Evolutionary conservation across 2,329 filamentous ascomycete genomes (phyloP).

Genomic region (Fusarium mexicanum): DNA sequence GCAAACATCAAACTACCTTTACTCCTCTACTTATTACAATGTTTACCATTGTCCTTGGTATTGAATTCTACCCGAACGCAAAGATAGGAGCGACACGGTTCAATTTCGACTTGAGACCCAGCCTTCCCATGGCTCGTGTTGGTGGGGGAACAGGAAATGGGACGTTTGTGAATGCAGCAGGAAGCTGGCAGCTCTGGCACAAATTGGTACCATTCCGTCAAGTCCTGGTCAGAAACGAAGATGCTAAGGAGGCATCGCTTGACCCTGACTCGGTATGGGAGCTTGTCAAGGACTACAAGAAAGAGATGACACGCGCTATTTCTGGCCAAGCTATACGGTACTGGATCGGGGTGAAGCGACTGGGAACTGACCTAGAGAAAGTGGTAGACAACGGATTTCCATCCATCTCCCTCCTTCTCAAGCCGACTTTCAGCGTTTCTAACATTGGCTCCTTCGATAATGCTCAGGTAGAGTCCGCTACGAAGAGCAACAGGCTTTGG

Average conservation of each 20-base stretch:
- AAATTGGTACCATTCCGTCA: neutral
- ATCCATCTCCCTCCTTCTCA: slow-evolving; percentile 9
- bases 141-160: neutral
- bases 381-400: slow-evolving; percentile 10
- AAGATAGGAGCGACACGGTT: slow-evolving; percentile 26
- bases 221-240: neutral
- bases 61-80: slow-evolving; percentile 37
- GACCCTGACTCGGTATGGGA: slow-evolving; percentile 5
- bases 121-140: neutral
- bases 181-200: slow-evolving; percentile 5
- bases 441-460: slow-evolving; percentile 10
- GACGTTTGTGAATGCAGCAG: neutral
- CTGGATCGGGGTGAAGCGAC: slow-evolving; percentile 6
- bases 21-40: slow-evolving; percentile 34
- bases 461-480: rapidly evolving
- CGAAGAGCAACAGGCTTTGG: neutral
- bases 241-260: neutral
- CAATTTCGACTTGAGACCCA: slow-evolving; percentile 12
- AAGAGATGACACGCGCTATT: neutral
- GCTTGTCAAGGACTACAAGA: slow-evolving; percentile 7
- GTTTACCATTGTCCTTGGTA: slow-evolving; percentile 20
- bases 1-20: slow-evolving; percentile 31
- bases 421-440: slow-evolving; percentile 16
- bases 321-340: neutral
- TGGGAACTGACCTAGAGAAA: slow-evolving; percentile 9